Base-by-base conservation (phyloP, 441 rosid genomes). In the Euphorbia schlechtendalii region DNA sequence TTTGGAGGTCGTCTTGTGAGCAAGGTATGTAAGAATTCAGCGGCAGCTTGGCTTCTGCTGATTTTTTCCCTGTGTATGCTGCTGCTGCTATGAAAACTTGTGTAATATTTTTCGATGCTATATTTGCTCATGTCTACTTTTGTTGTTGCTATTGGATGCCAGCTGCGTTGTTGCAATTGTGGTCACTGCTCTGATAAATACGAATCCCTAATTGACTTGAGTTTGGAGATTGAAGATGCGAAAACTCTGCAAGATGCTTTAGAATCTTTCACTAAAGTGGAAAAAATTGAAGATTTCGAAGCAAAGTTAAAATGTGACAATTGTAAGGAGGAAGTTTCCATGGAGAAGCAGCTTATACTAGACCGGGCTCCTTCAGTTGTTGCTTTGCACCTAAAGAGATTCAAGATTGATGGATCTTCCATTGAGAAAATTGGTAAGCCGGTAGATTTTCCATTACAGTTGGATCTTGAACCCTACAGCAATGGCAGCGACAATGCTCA, bases 331-430 rank as follows among this genome's bases (percentile, higher is more conserved):
- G 74, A 82, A 72, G 93, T 83, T 18, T 69, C 80, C 0, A 79
- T 74, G 80, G 90, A 83, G 77, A 94, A 90, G 67, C 95, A 86
- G 67, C 90, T 94, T 71, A 71, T 77, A 77, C 74, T 94, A 68
- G 92, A 86, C 48, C 78, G 73, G 70, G 82, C 77, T 38, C 96
- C 99, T 48, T 52, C 68, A 52, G 74, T 91, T 73, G 89, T 84
- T 52, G 72, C 86, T 67, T 80, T 94, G 67, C 96, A 87, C 73
- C 75, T 94, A 60, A 94, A 94, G 78, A 85, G 96, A 73, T 94
- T 94, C 79, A 87, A 89, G 76, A 79, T 64, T 53, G 85, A 84
- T 73, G 96, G 90, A 12, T 27, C 36, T 13, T 74, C 10, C 60
- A 76, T 86, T 72, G 86, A 81, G 74, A 94, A 94, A 80, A 85